These are phyloP conservation scores for Umbelopsis vinacea DNA, from an alignment of 192 early-diverging fungal genomes.

Conservation along the genomic window DNA sequence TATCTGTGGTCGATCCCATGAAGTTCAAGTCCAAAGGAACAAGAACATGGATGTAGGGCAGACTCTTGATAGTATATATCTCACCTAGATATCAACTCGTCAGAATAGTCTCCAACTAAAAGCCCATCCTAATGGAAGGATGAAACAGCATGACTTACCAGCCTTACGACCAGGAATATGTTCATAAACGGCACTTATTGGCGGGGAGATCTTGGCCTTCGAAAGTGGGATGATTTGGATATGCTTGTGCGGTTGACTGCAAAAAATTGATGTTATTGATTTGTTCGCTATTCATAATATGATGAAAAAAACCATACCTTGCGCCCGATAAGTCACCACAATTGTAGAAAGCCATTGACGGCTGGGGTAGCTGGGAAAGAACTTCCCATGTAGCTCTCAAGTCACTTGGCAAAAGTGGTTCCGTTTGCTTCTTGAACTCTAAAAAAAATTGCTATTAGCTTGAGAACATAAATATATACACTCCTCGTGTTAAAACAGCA, in stretches of 20 bases:
- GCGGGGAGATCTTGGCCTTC: constrained; percentile 29
- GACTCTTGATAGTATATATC: constrained; percentile 47
- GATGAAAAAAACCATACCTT: constrained; percentile 35
- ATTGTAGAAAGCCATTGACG: constrained; percentile 57
- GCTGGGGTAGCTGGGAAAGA: constrained; percentile 26
- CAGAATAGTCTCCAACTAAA: not conserved
- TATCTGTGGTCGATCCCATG: not conserved
- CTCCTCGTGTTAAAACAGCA: not conserved
- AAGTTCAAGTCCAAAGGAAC: constrained; percentile 36
- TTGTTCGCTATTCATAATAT: no score
- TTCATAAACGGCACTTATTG: constrained; percentile 47
- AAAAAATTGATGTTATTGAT: not conserved
- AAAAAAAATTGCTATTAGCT: not conserved
- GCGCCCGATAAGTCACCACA: constrained; percentile 60
- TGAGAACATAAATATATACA: not conserved
- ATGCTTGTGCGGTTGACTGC: constrained; percentile 64
- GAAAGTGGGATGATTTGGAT: constrained; percentile 57
- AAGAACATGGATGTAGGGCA: constrained; percentile 49
- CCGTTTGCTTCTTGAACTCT: constrained; percentile 58
- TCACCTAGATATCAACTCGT: constrained; percentile 38
- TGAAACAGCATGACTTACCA: constrained; percentile 31
- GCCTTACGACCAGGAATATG: constrained; percentile 38
- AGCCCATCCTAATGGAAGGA: not conserved
- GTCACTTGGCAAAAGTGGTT: constrained; percentile 52
- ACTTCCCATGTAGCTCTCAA: constrained; percentile 44